These are phyloP conservation scores for Solanum chacoense DNA, from an alignment of 305 asterid species.

Conservation along the genomic window DNA sequence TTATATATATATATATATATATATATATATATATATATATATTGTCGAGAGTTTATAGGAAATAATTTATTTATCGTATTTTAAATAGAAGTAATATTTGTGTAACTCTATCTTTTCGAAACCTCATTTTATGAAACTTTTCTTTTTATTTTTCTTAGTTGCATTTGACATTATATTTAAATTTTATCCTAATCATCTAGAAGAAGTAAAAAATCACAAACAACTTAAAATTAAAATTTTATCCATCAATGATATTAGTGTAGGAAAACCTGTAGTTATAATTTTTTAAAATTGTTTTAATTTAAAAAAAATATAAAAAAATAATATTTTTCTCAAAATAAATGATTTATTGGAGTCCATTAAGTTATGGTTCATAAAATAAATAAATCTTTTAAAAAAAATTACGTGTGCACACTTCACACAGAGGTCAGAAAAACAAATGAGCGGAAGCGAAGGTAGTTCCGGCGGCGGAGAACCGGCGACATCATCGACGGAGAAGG, in stretches of 20 bases:
- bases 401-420: not conserved
- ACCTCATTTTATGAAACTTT: no score
- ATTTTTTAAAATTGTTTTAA: not conserved
- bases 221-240: not conserved
- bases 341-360: not conserved
- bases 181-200: not conserved
- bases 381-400: not conserved
- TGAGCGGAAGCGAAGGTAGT: conserved; percentile 83
- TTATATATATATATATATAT: no score
- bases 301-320: not conserved
- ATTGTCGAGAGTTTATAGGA: no score
- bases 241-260: not conserved
- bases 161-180: not conserved
- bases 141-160: not conserved
- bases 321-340: not conserved
- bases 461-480: conserved; percentile 31
- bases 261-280: not conserved
- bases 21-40: no score
- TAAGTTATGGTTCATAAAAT: not conserved
- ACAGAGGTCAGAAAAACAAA: not conserved
- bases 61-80: no score
- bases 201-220: not conserved
- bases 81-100: no score
- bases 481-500: conserved; percentile 1
- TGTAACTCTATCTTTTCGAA: no score